These are phyloP conservation scores for Fusarium haematococcum DNA, from an alignment of 2,329 filamentous ascomycete species.

Conservation along the genomic window DNA sequence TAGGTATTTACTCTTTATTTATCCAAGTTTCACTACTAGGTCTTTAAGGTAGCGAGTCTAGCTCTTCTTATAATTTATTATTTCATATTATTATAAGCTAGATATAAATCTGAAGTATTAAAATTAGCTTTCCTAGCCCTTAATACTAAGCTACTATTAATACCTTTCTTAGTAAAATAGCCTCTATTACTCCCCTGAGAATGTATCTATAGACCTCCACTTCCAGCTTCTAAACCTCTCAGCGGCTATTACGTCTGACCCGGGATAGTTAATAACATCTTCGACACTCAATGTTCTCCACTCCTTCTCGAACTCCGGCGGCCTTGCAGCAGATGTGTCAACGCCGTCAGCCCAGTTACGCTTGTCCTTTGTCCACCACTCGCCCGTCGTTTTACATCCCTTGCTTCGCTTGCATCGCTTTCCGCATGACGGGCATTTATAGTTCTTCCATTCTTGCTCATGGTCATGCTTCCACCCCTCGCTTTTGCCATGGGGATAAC, in stretches of 20 bases:
- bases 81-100: no score
- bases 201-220: constrained; percentile 6
- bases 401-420: constrained; percentile 15
- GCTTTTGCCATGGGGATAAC: neutral
- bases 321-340: neutral
- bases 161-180: neutral
- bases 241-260: neutral
- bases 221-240: neutral
- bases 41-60: no score
- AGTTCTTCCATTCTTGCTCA: neutral
- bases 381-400: constrained; percentile 9
- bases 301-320: neutral
- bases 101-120: no score
- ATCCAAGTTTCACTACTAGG: no score
- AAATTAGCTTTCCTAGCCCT: neutral
- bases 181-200: neutral
- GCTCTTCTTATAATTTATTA: no score
- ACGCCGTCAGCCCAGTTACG: neutral
- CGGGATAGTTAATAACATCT: neutral
- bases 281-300: neutral
- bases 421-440: constrained; percentile 17
- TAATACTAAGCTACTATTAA: neutral
- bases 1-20: no score
- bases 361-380: neutral
- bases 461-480: neutral